Conservation (phyloP, 2,329 filamentous ascomycete species). For the Bipolaris oryzae region DNA sequence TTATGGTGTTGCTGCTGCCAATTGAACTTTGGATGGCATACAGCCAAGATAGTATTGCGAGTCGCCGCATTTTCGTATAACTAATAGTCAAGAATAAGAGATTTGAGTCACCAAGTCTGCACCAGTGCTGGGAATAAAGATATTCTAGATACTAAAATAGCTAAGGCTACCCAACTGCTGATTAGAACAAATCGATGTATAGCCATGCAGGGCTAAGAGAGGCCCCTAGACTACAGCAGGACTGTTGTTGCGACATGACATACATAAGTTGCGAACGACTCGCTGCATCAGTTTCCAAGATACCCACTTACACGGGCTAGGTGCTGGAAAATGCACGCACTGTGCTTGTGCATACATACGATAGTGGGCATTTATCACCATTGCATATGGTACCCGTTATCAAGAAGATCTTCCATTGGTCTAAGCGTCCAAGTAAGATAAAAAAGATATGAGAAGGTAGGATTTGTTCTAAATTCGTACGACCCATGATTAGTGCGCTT, state of each 20-base stretch:
- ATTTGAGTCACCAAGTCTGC: not conserved
- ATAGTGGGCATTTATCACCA: not conserved
- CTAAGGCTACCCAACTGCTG: not conserved
- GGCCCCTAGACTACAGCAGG: not conserved
- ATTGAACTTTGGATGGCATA: not conserved
- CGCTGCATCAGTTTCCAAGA: too few species aligned
- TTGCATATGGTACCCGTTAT: too few species aligned
- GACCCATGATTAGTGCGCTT: not conserved
- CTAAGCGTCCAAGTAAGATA: too few species aligned
- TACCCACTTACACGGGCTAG: not conserved
- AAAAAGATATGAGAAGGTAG: not conserved
- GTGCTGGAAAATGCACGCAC: not conserved
- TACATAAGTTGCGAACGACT: not conserved
- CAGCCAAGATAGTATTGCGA: not conserved
- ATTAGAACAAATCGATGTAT: not conserved
- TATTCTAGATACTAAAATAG: not conserved
- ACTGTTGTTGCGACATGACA: not conserved
- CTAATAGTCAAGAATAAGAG: not conserved
- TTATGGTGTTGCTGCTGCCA: conserved; percentile 1
- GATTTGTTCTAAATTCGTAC: not conserved
- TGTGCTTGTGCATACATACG: not conserved
- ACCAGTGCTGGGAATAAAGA: not conserved
- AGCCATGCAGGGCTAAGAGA: not conserved
- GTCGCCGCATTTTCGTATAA: not conserved
- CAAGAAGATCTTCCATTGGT: too few species aligned